Base-by-base conservation (phyloP, 2,329 filamentous ascomycete genomes). In the Fusarium chaquense region DNA sequence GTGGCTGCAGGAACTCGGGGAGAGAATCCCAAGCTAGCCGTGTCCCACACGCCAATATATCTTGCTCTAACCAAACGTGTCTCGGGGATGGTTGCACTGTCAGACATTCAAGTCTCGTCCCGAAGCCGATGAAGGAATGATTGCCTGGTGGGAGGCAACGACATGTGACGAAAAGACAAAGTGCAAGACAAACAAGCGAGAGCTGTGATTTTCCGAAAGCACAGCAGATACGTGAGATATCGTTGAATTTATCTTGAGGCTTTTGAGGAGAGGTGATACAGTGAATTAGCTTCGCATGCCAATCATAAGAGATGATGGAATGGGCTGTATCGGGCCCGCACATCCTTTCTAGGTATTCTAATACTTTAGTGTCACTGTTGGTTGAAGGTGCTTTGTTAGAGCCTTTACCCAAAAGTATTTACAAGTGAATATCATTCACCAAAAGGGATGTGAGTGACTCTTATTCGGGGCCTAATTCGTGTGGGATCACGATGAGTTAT, bases 11-110 rank as follows among this genome's bases (percentile, higher is more conserved):
- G 67, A 66, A 67, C 71, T 74, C 51, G 55, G 45, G 60, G 46
- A 52, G 36, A 30, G 44, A 55, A 54, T 44, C 51, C 62, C 54
- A 41, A 51, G 49, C 49, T 52, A 41, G 49, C 35, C 24, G 61
- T 41, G 69, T 62, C 52, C 62, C 54, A 71, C 66, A 67, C 72
- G 62, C 46, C 68, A 56, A 53, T 52, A 46, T 60, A 47, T 53
- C 43, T 52, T 22, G 61, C 65, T 56, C 68, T 65, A 69, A 69
- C 64, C 57, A 58, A 66, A 46, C 44, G 46, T 67, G 62, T 69
- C 69, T 72, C 59, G 58, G 46, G 50, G 44, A 62, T 71, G 72
- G 70, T 75, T 64, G 69, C 69, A 73, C 56, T 67, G 69, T 73
- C 62, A 75, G 69, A 72, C 62, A 52, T 66, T 32, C 54, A 67